phyloP scores from a whole-genome alignment of 176 grass and related monocot species.

The Stipa capillata region DNA sequence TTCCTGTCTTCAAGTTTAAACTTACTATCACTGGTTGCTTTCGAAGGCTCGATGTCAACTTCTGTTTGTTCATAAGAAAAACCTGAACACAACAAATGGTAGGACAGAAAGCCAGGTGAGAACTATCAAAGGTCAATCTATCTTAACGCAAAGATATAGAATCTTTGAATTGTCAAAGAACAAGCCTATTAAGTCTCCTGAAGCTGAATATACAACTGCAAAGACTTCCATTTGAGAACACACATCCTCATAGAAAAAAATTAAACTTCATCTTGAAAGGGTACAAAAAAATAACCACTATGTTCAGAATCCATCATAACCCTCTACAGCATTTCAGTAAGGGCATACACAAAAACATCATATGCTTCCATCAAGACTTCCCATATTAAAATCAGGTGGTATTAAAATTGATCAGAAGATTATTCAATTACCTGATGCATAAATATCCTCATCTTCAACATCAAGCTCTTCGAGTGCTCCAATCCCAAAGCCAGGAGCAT shows the following conservation, averaged over 20 bases:
- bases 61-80: constrained; percentile 82
- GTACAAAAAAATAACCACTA: background rate
- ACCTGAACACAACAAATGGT: constrained; percentile 39
- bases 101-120: background rate
- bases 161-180: background rate
- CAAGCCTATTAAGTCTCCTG: constrained; percentile 3
- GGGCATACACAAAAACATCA: background rate
- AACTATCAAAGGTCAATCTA: constrained; percentile 4
- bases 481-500: constrained; percentile 92
- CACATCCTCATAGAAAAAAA: constrained; percentile 1
- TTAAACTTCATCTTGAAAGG: background rate
- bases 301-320: background rate
- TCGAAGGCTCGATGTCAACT: constrained; percentile 81
- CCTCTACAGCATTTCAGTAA: background rate
- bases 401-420: constrained; percentile 19
- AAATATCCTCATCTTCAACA: constrained; percentile 98
- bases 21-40: constrained; percentile 34
- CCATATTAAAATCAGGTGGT: background rate
- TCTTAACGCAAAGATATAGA: background rate
- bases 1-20: constrained; percentile 69
- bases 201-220: background rate
- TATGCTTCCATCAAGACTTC: constrained; percentile 4
- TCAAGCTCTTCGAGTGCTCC: constrained; percentile 96
- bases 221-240: background rate
- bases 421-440: constrained; percentile 76